phyloP scores from a whole-genome alignment of 139 green algal species.

The Trebouxia sp. region DNA sequence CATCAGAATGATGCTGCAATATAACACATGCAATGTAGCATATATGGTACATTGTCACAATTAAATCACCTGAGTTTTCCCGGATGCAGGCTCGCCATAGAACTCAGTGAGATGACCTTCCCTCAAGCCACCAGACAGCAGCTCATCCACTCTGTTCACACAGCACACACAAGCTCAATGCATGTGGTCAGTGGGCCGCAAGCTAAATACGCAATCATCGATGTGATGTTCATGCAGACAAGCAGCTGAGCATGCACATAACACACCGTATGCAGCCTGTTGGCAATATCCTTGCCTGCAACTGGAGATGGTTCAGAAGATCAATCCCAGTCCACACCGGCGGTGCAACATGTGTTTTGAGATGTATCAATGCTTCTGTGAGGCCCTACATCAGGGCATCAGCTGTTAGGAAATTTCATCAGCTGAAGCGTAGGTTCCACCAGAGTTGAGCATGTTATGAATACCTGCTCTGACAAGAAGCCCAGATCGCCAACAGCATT shows the following conservation, averaged over 20 bases:
- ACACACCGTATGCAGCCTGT: constrained; percentile 36
- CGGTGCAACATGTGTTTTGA: constrained; percentile 16
- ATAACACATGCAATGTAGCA: not conserved
- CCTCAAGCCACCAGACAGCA: constrained; percentile 54
- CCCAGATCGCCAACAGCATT: too few species aligned
- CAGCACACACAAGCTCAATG: too few species aligned
- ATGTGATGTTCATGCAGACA: not conserved
- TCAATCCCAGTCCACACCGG: constrained; percentile 23
- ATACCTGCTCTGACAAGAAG: too few species aligned
- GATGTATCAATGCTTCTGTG: not conserved
- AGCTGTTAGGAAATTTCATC: not conserved
- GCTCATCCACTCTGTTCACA: constrained; percentile 48
- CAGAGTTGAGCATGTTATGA: too few species aligned
- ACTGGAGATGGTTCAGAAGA: constrained; percentile 16
- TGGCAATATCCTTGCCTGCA: constrained; percentile 19
- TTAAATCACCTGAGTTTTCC: constrained; percentile 60
- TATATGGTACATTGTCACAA: not conserved
- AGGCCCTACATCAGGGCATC: not conserved
- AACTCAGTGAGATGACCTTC: constrained; percentile 55
- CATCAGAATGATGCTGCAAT: too few species aligned
- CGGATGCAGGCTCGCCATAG: constrained; percentile 49
- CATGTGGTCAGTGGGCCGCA: too few species aligned
- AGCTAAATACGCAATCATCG: too few species aligned
- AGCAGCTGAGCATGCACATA: not conserved
- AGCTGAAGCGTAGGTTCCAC: not conserved